These are phyloP conservation scores for Kwoniella shivajii DNA, from an alignment of 1,284 basidiomycete species.

Conservation along the genomic window DNA sequence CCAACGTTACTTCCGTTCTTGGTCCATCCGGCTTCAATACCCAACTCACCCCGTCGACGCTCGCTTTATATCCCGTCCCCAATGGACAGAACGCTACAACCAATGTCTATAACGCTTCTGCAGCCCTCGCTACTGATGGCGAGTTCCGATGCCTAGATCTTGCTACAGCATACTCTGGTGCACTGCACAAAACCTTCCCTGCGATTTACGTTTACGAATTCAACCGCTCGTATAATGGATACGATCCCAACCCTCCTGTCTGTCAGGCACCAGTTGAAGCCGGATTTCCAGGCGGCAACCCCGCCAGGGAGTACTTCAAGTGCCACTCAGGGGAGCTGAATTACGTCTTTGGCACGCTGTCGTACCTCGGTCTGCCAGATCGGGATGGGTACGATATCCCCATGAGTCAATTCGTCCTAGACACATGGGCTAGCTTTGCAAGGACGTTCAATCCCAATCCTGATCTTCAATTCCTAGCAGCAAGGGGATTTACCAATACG, in stretches of 20 bases:
- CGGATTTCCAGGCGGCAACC: constrained; percentile 53
- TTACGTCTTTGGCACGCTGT: constrained; percentile 54
- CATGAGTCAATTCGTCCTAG: constrained; percentile 52
- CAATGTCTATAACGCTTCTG: constrained; percentile 53
- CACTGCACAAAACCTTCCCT: constrained; percentile 4
- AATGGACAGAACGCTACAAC: constrained; percentile 42
- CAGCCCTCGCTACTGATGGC: constrained; percentile 50
- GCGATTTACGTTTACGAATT: constrained; percentile 54
- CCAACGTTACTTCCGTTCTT: constrained; percentile 1
- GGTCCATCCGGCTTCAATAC: constrained; percentile 6
- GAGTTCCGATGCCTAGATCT: constrained; percentile 56
- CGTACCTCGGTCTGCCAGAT: constrained; percentile 46
- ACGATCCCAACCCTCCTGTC: constrained; percentile 51
- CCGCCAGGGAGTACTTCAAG: constrained; percentile 45
- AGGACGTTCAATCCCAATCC: constrained; percentile 57
- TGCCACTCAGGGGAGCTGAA: constrained; percentile 57
- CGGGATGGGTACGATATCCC: constrained; percentile 55
- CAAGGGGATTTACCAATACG: constrained; percentile 45
- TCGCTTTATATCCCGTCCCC: constrained; percentile 21
- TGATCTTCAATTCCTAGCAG: constrained; percentile 48
- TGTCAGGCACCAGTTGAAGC: constrained; percentile 53
- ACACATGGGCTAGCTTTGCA: constrained; percentile 56
- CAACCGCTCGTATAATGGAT: constrained; percentile 55
- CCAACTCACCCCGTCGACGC: neutral
- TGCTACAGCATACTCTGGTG: constrained; percentile 29